Evolutionary conservation across 2,329 filamentous ascomycete species (phyloP).

Genomic region (Exserohilum rostratum): DNA sequence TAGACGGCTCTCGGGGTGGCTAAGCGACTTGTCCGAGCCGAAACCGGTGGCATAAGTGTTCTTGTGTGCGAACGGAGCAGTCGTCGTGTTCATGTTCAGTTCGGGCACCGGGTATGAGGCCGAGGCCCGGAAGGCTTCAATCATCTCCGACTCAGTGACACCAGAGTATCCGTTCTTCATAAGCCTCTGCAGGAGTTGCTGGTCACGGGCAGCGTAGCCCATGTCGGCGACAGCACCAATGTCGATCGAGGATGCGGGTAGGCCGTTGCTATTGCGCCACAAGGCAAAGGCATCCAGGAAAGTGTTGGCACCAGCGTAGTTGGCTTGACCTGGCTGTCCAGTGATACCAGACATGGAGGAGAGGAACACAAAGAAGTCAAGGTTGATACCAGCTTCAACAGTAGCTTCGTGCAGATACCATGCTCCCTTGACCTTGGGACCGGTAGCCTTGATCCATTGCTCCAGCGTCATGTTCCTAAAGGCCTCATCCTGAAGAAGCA

Average conservation of each 20-base stretch:
- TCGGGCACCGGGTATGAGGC: background rate
- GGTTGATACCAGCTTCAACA: background rate
- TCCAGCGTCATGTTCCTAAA: constrained; percentile 15
- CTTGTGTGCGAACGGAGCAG: background rate
- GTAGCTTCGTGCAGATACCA: constrained; percentile 33
- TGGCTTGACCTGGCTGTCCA: constrained; percentile 50
- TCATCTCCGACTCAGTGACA: background rate
- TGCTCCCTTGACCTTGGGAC: constrained; percentile 30
- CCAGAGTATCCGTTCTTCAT: background rate
- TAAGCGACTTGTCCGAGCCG: constrained; percentile 23
- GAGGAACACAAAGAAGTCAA: constrained; percentile 42
- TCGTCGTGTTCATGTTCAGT: background rate
- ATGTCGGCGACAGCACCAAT: constrained; percentile 56
- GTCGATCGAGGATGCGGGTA: constrained; percentile 54
- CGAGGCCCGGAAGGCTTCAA: background rate
- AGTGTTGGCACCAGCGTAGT: constrained; percentile 55
- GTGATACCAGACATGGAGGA: constrained; percentile 28
- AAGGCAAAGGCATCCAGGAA: constrained; percentile 34
- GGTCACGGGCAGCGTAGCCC: constrained; percentile 40
- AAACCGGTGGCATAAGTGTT: constrained; percentile 23
- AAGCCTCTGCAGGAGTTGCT: background rate
- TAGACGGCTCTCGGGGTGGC: constrained; percentile 20
- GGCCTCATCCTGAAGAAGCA: background rate
- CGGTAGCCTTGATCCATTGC: constrained; percentile 13
- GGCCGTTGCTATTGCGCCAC: constrained; percentile 19